Conservation (phyloP, 108 stramenopile species). For the Aurantiochytrium sp. region DNA sequence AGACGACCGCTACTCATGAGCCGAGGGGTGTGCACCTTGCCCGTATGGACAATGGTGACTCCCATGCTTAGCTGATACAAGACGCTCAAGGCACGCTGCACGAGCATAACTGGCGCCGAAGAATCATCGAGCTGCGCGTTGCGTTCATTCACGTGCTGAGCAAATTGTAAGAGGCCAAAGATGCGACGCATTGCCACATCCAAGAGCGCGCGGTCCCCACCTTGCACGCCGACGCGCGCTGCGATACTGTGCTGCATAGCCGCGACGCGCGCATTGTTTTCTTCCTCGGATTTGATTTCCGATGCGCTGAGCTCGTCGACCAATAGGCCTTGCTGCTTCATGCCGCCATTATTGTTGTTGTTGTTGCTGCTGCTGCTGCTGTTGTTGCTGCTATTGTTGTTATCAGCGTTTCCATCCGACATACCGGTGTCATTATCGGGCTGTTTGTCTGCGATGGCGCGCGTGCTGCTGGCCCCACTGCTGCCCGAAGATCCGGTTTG, state of each 20-base stretch:
- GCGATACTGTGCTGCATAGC: slow-evolving; percentile 9
- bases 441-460: background rate
- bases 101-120: background rate
- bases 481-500: background rate
- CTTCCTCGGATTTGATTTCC: background rate
- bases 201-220: background rate
- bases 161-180: background rate
- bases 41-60: background rate
- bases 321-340: background rate
- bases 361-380: background rate
- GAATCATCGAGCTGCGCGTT: background rate
- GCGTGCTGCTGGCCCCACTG: background rate
- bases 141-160: slow-evolving; percentile 6
- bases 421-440: background rate
- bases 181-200: slow-evolving; percentile 12
- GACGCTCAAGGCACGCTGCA: background rate
- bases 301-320: slow-evolving; percentile 2
- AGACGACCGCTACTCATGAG: slow-evolving; percentile 6
- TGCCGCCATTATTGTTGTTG: background rate
- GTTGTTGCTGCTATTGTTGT: background rate
- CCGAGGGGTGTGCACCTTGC: background rate
- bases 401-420: background rate
- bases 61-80: background rate
- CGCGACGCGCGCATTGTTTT: background rate
- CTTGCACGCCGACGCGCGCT: background rate